Percentiles rank a stretch among this genome's conserved stretches.
Evolutionary conservation across 441 rosid genomes (phyloP).

Genomic region (Hura crepitans): DNA sequence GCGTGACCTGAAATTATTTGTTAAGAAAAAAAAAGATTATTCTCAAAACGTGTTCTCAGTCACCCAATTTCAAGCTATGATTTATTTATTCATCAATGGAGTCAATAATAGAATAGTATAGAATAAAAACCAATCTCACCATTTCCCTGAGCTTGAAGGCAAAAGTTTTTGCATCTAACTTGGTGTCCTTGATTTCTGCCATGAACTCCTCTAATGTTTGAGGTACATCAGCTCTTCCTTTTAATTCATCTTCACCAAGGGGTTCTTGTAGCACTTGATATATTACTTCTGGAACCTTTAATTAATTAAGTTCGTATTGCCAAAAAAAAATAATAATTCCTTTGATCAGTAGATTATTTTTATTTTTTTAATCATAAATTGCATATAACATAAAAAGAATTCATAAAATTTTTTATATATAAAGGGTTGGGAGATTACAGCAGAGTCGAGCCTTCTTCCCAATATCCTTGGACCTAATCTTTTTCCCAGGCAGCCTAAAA

Average conservation of each 20-base stretch:
- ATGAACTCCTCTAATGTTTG: constrained; percentile 78
- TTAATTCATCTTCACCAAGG: constrained; percentile 51
- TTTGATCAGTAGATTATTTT: background rate
- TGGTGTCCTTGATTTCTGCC: constrained; percentile 53
- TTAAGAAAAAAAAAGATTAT: too few species aligned
- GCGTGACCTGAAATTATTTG: constrained; percentile 44
- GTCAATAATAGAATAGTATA: too few species aligned
- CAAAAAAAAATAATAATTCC: background rate
- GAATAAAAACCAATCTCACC: constrained; percentile 34
- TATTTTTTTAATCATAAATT: background rate
- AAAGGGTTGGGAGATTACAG: constrained; percentile 41
- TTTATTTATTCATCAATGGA: too few species aligned
- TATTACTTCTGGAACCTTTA: constrained; percentile 80
- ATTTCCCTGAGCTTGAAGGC: constrained; percentile 85
- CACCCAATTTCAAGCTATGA: too few species aligned
- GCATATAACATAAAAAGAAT: background rate
- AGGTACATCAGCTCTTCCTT: constrained; percentile 74
- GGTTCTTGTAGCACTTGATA: constrained; percentile 71
- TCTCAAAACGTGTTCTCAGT: too few species aligned
- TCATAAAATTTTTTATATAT: background rate
- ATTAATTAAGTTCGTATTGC: background rate
- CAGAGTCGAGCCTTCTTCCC: constrained; percentile 54
- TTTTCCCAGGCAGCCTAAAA: constrained; percentile 82
- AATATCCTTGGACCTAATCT: constrained; percentile 65
- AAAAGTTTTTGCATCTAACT: constrained; percentile 63